These are phyloP conservation scores for Starmerella tilneyi DNA, from an alignment of 805 yeast species.

Conservation along the genomic window DNA sequence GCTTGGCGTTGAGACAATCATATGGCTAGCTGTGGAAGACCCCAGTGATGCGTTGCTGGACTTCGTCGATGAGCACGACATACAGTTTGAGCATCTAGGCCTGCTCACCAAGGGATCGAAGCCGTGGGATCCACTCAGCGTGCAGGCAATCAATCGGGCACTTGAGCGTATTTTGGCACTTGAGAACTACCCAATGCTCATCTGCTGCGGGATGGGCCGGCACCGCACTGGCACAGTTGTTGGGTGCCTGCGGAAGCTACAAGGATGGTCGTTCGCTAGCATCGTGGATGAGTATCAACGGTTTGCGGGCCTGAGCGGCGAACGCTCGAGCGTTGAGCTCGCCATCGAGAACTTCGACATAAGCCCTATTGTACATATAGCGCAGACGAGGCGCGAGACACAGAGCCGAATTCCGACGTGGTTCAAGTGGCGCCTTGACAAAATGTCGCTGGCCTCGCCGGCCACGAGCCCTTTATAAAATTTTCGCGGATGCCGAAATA, in stretches of 20 bases:
- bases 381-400: background rate
- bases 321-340: conserved; percentile 82
- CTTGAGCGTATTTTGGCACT: conserved; percentile 61
- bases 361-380: conserved; percentile 29
- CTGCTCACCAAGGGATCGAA: conserved; percentile 71
- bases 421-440: conserved; percentile 14
- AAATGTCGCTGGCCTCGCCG: background rate
- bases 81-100: conserved; percentile 73
- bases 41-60: conserved; percentile 81
- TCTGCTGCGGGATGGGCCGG: conserved; percentile 97
- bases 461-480: background rate
- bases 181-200: conserved; percentile 71
- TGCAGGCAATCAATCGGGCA: conserved; percentile 67
- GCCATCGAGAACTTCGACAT: conserved; percentile 66
- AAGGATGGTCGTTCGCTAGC: conserved; percentile 96
- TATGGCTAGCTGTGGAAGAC: conserved; percentile 94
- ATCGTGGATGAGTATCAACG: conserved; percentile 90
- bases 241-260: conserved; percentile 83
- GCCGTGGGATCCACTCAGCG: conserved; percentile 95
- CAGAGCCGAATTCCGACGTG: conserved; percentile 18
- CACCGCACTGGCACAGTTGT: conserved; percentile 95
- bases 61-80: conserved; percentile 63
- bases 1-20: conserved; percentile 62
- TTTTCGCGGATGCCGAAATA: too few species aligned
- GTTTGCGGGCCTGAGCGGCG: conserved; percentile 87